Conservation (phyloP, 768 basidiomycete species). For the Tricholoma bakamatsutake region DNA sequence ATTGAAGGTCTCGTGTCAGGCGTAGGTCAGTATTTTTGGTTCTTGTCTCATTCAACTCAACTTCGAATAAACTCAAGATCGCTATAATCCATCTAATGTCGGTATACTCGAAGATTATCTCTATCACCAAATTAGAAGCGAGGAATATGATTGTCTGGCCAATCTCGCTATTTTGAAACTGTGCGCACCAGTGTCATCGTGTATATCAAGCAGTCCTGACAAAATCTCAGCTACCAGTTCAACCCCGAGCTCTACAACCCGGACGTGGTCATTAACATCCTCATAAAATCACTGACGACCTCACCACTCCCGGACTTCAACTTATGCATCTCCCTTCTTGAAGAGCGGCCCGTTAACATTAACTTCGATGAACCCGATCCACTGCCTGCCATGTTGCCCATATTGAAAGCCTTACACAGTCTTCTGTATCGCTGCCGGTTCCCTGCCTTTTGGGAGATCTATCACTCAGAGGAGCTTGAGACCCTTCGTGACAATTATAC, state of each 20-base stretch:
- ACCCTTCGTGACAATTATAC: constrained; percentile 82
- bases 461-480: constrained; percentile 65
- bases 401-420: constrained; percentile 59
- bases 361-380: constrained; percentile 79
- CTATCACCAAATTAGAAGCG: constrained; percentile 85
- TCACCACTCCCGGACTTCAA: constrained; percentile 90
- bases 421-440: constrained; percentile 82
- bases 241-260: constrained; percentile 91
- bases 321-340: constrained; percentile 88
- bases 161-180: constrained; percentile 94
- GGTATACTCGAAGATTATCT: constrained; percentile 94
- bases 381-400: constrained; percentile 61
- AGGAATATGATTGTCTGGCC: constrained; percentile 91
- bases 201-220: constrained; percentile 2
- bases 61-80: constrained; percentile 47
- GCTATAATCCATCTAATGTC: constrained; percentile 95
- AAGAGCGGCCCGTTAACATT: constrained; percentile 54
- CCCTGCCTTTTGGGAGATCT: constrained; percentile 78
- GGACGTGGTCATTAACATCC: constrained; percentile 90
- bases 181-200: constrained; percentile 32
- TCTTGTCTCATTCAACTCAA: constrained; percentile 1
- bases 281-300: constrained; percentile 84
- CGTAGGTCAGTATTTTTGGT: constrained; percentile 55
- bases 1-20: constrained; percentile 91
- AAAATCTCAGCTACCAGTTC: constrained; percentile 77